Evolutionary conservation across 2,329 filamentous ascomycete genomes (phyloP).

Genomic region (Aspergillus flavus): DNA sequence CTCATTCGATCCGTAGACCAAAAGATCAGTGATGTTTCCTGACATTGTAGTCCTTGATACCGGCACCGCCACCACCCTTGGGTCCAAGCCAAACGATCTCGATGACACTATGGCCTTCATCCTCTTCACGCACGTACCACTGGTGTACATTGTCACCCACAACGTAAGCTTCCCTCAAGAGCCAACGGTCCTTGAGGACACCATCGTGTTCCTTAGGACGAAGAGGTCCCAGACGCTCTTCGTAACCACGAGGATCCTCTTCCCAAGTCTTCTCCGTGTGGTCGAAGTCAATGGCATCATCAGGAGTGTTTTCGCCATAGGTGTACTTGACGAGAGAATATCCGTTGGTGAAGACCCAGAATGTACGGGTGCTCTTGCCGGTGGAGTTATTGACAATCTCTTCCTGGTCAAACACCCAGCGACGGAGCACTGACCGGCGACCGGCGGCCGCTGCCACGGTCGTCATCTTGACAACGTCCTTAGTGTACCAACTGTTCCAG

Average conservation of each 20-base stretch:
- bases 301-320: conserved; percentile 36
- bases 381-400: conserved; percentile 38
- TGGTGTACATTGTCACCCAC: conserved; percentile 49
- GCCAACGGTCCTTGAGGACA: conserved; percentile 45
- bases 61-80: conserved; percentile 40
- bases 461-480: conserved; percentile 49
- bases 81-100: conserved; percentile 49
- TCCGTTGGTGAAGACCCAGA: conserved; percentile 49
- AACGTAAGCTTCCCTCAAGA: conserved; percentile 41
- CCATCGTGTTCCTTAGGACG: conserved; percentile 43
- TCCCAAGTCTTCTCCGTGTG: conserved; percentile 49
- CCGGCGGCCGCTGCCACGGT: conserved; percentile 44
- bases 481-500: conserved; percentile 49
- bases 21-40: conserved; percentile 31
- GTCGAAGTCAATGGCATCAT: conserved; percentile 47
- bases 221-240: conserved; percentile 43
- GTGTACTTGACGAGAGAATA: conserved; percentile 49
- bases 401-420: conserved; percentile 48
- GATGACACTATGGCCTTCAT: conserved; percentile 45
- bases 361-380: conserved; percentile 39
- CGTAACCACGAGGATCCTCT: conserved; percentile 45
- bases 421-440: conserved; percentile 45
- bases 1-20: conserved; percentile 19
- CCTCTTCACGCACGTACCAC: conserved; percentile 44
- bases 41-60: conserved; percentile 33